phyloP scores from a whole-genome alignment of 140 eudicot genomes.

The Cichorium intybus region DNA sequence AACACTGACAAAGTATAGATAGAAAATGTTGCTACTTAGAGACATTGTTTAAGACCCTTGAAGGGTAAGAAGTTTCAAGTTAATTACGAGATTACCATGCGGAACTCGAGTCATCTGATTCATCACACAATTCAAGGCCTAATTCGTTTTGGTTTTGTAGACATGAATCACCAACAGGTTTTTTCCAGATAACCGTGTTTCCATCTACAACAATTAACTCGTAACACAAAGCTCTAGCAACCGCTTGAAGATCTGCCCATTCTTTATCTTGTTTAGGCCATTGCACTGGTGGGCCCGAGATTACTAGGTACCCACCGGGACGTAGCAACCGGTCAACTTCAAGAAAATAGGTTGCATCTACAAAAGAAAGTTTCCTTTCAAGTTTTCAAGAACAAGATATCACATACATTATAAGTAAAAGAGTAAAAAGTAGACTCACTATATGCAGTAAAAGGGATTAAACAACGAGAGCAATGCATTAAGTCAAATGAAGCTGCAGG shows the following conservation, averaged over 20 bases:
- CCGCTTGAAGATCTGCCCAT: slow-evolving; percentile 99
- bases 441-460: slow-evolving; percentile 93
- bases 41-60: no score
- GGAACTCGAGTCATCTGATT: slow-evolving; percentile 79
- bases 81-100: slow-evolving; percentile 54
- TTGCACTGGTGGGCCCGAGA: slow-evolving; percentile 99
- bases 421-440: slow-evolving; percentile 50
- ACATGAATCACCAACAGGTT: slow-evolving; percentile 81
- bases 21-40: no score
- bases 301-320: slow-evolving; percentile 90
- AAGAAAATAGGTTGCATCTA: slow-evolving; percentile 93
- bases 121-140: slow-evolving; percentile 70
- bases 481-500: slow-evolving; percentile 88
- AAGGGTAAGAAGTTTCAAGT: slow-evolving; percentile 1
- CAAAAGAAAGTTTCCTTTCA: slow-evolving; percentile 22
- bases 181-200: slow-evolving; percentile 94
- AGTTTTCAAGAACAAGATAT: background rate
- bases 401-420: background rate
- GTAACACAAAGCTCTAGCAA: slow-evolving; percentile 89
- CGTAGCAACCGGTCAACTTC: slow-evolving; percentile 97
- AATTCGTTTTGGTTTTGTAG: slow-evolving; percentile 76
- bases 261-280: slow-evolving; percentile 99
- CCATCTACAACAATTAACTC: slow-evolving; percentile 97
- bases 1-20: no score
- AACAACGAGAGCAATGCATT: slow-evolving; percentile 94